Base-by-base conservation (phyloP, 306 rosid species). In the Neltuma alba region DNA sequence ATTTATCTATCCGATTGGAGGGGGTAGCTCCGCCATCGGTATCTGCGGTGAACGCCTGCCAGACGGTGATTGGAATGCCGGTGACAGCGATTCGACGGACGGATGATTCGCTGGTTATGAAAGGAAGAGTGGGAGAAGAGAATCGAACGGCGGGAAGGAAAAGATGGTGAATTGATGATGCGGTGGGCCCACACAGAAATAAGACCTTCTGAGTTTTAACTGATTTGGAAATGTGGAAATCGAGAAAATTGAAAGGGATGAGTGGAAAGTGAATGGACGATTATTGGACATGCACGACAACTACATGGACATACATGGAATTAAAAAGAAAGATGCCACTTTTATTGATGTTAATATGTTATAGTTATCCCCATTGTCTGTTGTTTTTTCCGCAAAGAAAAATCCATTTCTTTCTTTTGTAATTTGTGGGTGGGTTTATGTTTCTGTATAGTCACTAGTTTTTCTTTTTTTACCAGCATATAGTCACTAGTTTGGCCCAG, bases 31-130 rank as follows among this genome's bases (percentile, higher is more conserved):
- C 81, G 7, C 57, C 79, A 1, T 5, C 21, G 7, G 21, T 8
- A 18, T 18, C 54, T 9, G 54, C 88, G 0, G 31, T 36, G 36
- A 83, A 67, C 36, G 30, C 87, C 72, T 76, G 87, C 76, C 82
- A 55, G 33, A 87, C 92, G 2, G 89, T 89, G 9, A 83, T 91
- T 72, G 96, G 93, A 3, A 81, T 84, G 42, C 92, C 93, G 31
- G 84, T 87, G 47, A 84, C 86, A 23, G 47, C 78, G 1, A 64
- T 74, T 62, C 25, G 80, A 5, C 27, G 23, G 23, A 16, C 9
- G 57, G 57, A 47, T 47, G 12, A 50, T 50, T 50, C 58, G 3
- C 28, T n/a, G 28, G 9, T 21, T 52, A 13, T n/a, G 12, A 52
- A 52, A 52, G 12, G 27, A 52, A 52, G 57, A 50, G 28, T 9